These are phyloP conservation scores for Angophora floribunda DNA, from an alignment of 345 rosid species.

Conservation along the genomic window DNA sequence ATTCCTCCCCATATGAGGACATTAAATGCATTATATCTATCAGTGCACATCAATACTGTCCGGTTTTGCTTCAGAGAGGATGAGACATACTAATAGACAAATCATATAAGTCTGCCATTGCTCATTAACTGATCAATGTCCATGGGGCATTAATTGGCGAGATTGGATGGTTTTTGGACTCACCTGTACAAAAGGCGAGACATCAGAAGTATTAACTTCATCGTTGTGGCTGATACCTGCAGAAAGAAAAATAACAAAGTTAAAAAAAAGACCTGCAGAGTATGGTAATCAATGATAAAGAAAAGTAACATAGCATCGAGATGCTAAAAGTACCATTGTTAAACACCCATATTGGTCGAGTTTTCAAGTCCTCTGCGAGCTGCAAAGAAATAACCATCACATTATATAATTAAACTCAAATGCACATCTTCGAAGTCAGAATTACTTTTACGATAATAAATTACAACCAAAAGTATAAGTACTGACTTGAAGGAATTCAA, in stretches of 20 bases:
- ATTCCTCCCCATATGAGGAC: not conserved
- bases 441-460: not conserved
- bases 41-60: not conserved
- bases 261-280: not conserved
- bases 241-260: not conserved
- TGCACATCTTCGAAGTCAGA: not conserved
- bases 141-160: not conserved
- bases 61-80: not conserved
- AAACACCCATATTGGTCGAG: slow-evolving; percentile 84
- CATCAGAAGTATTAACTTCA: slow-evolving; percentile 52
- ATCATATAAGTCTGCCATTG: too few relatives aligned
- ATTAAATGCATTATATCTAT: not conserved
- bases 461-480: not conserved
- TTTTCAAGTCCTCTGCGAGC: slow-evolving; percentile 84
- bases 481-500: slow-evolving; percentile 76
- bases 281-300: not conserved
- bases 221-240: slow-evolving; percentile 87
- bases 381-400: slow-evolving; percentile 12
- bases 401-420: not conserved
- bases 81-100: not conserved
- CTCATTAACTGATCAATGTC: not conserved
- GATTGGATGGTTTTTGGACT: not conserved
- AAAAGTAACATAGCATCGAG: not conserved
- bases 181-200: slow-evolving; percentile 85
- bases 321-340: slow-evolving; percentile 55